These are phyloP conservation scores for Calonectria ilicicola DNA, from an alignment of 2,329 filamentous ascomycete species.

Conservation along the genomic window DNA sequence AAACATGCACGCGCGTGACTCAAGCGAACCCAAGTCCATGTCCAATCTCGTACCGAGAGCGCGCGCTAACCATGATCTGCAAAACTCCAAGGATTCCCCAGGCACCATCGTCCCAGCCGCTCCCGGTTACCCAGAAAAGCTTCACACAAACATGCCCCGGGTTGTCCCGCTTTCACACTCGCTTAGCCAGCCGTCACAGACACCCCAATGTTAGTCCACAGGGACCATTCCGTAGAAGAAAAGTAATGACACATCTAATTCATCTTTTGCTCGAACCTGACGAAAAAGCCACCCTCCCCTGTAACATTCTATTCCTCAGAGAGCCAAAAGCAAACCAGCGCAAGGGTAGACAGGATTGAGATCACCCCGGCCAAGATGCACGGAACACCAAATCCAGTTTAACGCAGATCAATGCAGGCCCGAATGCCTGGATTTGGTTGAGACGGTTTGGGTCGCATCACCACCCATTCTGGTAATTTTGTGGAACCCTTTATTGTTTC, in stretches of 20 bases:
- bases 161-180: background rate
- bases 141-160: background rate
- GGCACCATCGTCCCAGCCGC: background rate
- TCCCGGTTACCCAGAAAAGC: background rate
- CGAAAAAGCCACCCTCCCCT: background rate
- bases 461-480: too few relatives aligned
- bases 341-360: background rate
- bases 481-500: too few relatives aligned
- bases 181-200: background rate
- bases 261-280: background rate
- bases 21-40: background rate
- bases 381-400: background rate
- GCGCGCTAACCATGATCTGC: background rate
- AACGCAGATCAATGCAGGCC: background rate
- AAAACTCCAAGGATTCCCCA: background rate
- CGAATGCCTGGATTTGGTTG: background rate
- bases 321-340: background rate
- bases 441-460: background rate
- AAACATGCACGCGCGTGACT: background rate
- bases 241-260: background rate
- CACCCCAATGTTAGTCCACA: background rate
- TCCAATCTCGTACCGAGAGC: background rate
- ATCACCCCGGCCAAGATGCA: background rate
- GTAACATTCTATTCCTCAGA: background rate
- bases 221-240: background rate